Evolutionary conservation across 768 basidiomycete species (phyloP), one percentile per base, ranked within the genome.

Genomic region (Suillus ampliporus): DNA sequence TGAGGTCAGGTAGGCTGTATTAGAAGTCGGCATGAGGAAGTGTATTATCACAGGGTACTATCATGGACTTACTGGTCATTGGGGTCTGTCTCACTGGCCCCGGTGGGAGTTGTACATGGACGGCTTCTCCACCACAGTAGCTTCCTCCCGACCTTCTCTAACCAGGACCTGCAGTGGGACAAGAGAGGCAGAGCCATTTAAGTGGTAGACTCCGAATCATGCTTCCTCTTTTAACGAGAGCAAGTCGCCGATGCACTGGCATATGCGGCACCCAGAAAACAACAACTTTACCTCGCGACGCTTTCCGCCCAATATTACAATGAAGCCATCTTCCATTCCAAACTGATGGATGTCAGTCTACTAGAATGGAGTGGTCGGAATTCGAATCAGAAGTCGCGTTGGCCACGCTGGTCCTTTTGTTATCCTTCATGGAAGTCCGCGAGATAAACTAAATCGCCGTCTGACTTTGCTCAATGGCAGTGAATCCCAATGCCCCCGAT

Each of bases 1-100:
- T 62, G 15, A 62, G 61, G n/a, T 62, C 61, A 7, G 37, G 23
- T 28, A 43, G 21, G 23, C 47, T 48, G 23, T 7, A 48, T 48
- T 7, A 48, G 7, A 57, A 34, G 14, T 28, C 23, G n/a, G 37
- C 34, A 9, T 53, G n/a, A 35, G 34, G 14, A 21, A 37, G 1
- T 21, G 34, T 7, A 8, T 53, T 8, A 28, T 8, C 34, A 15
- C n/a, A 53, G 34, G 35, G 14, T 35, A 35, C 13, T 19, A 26
- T 50, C 5, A 48, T 17, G 23, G 7, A 54, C 52, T 54, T 23
- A 17, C 52, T 54, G 35, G 52, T 54, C 23, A 35, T 37, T 21
- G n/a, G n/a, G n/a, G 51, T 23, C 35, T 21, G 15, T 6, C 52
- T 35, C 35, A 9, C n/a, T 3, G 35, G 4, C 9, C 8, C 48